Evolutionary conservation across 441 rosid genomes (phyloP), one percentile per base, ranked within the genome.

Genomic region (Biscutella auriculata): DNA sequence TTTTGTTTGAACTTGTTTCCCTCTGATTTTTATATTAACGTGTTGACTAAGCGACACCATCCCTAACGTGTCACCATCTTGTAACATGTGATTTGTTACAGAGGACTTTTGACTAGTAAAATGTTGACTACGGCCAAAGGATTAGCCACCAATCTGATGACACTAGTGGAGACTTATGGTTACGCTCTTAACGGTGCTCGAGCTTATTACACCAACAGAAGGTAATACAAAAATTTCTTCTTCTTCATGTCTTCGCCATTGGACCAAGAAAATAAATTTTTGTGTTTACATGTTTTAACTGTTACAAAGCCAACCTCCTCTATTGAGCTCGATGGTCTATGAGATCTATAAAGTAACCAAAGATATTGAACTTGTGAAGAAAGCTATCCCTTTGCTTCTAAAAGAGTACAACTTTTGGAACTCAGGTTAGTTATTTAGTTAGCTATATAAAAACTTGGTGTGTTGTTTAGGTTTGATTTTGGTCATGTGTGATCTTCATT

Each of bases 361-460:
- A 48, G 97, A 87, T 59, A 54, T 55, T 32, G 82, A 82, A 50
- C 76, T 89, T 37, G 73, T 79, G 37, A 68, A 10, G 49, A 70
- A 66, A 57, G 73, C 87, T 51, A 75, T 87, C 21, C 89, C 95
- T 34, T 76, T 82, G 12, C 79, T 93, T 67, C 62, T 85, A 53
- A 82, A 75, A 67, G 97, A 87, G 54, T 71, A 87, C 65, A n/a
- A 71, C n/a, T 93, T 83, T 67, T 93, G 96, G 99, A 78, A 75
- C 65, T 75, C 92, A 37, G 96, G 97, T 93, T 42, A 45, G 57
- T 29, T 74, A 4, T 16, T 11, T 27, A 7, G 4, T 36, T 19
- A 4, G 8, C 41, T 30, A 10, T 40, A 21, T 13, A 45, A 14
- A 16, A 23, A 8, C 15, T 45, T 19, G 5, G 1, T 32, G 6